These are phyloP conservation scores for Fistulifera pelliculosa DNA, from an alignment of 108 stramenopile species.

Conservation along the genomic window DNA sequence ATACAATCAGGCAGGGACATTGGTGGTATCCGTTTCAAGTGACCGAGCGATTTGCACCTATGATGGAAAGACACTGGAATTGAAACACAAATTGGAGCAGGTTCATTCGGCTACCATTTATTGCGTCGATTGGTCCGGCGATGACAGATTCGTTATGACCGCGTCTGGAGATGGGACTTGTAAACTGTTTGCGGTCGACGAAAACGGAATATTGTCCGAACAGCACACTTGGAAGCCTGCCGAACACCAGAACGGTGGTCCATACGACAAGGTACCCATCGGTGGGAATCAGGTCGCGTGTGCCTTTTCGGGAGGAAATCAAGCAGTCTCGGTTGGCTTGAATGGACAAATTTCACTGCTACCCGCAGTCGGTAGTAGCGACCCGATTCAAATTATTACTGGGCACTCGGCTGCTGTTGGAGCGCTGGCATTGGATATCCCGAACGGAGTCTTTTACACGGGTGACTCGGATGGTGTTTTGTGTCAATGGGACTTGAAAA, in stretches of 20 bases:
- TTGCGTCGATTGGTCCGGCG: slow-evolving; percentile 70
- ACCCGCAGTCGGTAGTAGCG: slow-evolving; percentile 21
- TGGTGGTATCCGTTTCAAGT: slow-evolving; percentile 58
- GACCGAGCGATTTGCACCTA: slow-evolving; percentile 81
- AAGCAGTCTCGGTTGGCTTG: slow-evolving; percentile 65
- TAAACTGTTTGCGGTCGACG: slow-evolving; percentile 51
- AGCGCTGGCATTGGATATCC: slow-evolving; percentile 65
- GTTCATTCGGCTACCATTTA: slow-evolving; percentile 82
- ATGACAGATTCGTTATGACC: slow-evolving; percentile 70
- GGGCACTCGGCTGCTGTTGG: slow-evolving; percentile 82
- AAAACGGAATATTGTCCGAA: slow-evolving; percentile 24
- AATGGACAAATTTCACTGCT: slow-evolving; percentile 83
- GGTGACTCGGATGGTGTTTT: slow-evolving; percentile 89
- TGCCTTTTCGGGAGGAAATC: slow-evolving; percentile 45
- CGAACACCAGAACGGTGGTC: slow-evolving; percentile 19
- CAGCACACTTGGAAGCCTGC: slow-evolving; percentile 61
- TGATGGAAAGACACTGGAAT: slow-evolving; percentile 61
- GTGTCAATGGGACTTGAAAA: slow-evolving; percentile 69
- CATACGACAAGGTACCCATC: slow-evolving; percentile 40
- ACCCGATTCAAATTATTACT: slow-evolving; percentile 38
- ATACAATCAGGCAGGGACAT: slow-evolving; percentile 72
- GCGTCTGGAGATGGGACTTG: slow-evolving; percentile 89
- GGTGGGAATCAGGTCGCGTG: slow-evolving; percentile 75
- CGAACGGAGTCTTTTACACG: slow-evolving; percentile 59
- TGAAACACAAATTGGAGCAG: slow-evolving; percentile 35